These are phyloP conservation scores for Peniophora sp. DNA, from an alignment of 1,284 basidiomycete genomes.

Conservation along the genomic window DNA sequence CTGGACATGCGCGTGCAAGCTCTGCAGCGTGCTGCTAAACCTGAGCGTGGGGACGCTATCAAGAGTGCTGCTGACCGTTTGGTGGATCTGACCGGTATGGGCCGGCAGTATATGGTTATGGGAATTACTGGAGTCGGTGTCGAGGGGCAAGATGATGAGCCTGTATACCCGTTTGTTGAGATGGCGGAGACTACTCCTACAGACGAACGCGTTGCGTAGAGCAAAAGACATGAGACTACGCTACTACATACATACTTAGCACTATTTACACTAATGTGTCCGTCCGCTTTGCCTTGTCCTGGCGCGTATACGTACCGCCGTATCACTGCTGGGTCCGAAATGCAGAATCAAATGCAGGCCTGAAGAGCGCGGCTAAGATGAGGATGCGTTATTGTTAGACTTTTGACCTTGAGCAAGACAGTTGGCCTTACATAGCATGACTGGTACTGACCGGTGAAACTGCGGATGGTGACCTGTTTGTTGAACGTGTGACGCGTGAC, in stretches of 20 bases:
- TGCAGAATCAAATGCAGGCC: neutral
- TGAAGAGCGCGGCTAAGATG: too few species aligned
- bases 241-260: too few species aligned
- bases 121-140: slow-evolving; percentile 32
- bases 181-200: slow-evolving; percentile 1
- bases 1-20: slow-evolving; percentile 43
- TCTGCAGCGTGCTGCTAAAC: slow-evolving; percentile 36
- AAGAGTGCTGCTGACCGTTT: slow-evolving; percentile 42
- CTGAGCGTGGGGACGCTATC: slow-evolving; percentile 36
- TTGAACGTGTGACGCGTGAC: too few species aligned
- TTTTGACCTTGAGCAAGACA: too few species aligned
- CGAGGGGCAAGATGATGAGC: slow-evolving; percentile 9
- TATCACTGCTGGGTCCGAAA: neutral
- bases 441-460: too few species aligned
- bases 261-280: neutral
- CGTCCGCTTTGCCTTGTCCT: neutral
- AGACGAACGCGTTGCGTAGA: neutral
- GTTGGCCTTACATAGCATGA: too few species aligned
- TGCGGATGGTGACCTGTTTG: too few species aligned
- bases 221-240: too few species aligned
- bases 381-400: too few species aligned
- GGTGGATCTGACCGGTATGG: slow-evolving; percentile 61
- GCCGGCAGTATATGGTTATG: slow-evolving; percentile 55
- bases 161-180: slow-evolving; percentile 24
- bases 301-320: neutral